Base-by-base conservation (phyloP, 257 asterid genomes). In the Agastache rugosa region DNA sequence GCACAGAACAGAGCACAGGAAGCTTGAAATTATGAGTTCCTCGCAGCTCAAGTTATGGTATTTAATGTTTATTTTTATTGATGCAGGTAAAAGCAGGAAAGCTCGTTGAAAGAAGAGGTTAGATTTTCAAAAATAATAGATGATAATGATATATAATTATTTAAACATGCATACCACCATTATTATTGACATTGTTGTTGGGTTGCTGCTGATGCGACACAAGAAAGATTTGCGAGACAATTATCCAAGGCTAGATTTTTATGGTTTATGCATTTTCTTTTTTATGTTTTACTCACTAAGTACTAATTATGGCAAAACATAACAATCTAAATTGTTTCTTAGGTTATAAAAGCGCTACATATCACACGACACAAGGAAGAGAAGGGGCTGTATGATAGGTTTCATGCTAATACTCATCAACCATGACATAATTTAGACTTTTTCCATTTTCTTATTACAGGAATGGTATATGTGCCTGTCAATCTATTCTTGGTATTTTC, bases 311-410 rank as follows among this genome's bases (percentile, higher is more conserved):
- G 65, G 65, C 68, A 56, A 68, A 41, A 56, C 45, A 39, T 71
- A 77, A 66, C 20, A 16, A 76, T 71, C 59, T 27, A 60, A 72
- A 37, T 27, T 53, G 53, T 75, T 77, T 59, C 71, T 69, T 82
- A 94, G 99, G 99, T 94, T 58, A 69, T 94, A 50, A 94, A 91
- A 83, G 93, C 98, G 6, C 96, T 90, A 2, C 99, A 94, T 67
- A 84, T 88, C 23, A n/a, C n/a, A n/a, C n/a, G n/a, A 82, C 93
- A 31, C 99, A 94, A 85, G 99, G 99, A 75, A 87, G 99, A 88
- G 92, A 91, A 77, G 99, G 98, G 79, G 97, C 98, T n/a, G n/a
- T 71, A 94, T 90, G 77, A 90, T 94, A 94, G 97, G 99, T 93
- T 70, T 41, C 15, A 11, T 55, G 10, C 73, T 71, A 69, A 37